Evolutionary conservation across 305 asterid species (phyloP).

Genomic region (Ajuga reptans): DNA sequence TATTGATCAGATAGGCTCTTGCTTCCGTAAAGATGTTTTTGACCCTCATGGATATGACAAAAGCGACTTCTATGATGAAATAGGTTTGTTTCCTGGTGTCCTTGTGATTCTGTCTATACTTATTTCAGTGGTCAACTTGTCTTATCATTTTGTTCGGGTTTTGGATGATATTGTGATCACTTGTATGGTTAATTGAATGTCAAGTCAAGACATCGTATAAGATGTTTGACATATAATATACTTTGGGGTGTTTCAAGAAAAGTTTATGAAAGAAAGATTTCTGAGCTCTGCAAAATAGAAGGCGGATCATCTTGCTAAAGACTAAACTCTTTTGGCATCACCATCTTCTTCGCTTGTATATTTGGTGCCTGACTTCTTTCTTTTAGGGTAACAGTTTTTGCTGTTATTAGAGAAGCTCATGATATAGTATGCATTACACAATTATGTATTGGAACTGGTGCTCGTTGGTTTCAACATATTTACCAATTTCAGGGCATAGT

Average conservation of each 20-base stretch:
- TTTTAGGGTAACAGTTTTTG: not conserved
- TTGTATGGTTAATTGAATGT: not conserved
- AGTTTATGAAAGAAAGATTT: no score
- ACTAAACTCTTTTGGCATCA: not conserved
- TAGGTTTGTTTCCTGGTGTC: conserved; percentile 43
- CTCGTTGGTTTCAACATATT: not conserved
- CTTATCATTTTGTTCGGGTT: conserved; percentile 7
- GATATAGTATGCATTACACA: not conserved
- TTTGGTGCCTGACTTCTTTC: not conserved
- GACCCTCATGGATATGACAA: conserved; percentile 93
- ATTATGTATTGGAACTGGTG: not conserved
- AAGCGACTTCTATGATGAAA: conserved; percentile 85
- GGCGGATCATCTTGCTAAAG: not conserved
- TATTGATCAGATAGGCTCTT: conserved; percentile 91
- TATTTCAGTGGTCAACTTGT: conserved; percentile 5
- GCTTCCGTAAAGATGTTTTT: conserved; percentile 83
- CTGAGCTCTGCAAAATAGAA: not conserved
- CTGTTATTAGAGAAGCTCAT: not conserved
- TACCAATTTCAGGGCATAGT: not conserved
- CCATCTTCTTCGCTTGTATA: not conserved
- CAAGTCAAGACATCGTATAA: not conserved
- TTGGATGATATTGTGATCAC: not conserved
- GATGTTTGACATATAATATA: not conserved
- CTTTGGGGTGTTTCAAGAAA: not conserved
- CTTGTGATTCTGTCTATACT: not conserved